These are phyloP conservation scores for Spongospora subterranea DNA, from an alignment of 208 protist genomes.

Conservation along the genomic window DNA sequence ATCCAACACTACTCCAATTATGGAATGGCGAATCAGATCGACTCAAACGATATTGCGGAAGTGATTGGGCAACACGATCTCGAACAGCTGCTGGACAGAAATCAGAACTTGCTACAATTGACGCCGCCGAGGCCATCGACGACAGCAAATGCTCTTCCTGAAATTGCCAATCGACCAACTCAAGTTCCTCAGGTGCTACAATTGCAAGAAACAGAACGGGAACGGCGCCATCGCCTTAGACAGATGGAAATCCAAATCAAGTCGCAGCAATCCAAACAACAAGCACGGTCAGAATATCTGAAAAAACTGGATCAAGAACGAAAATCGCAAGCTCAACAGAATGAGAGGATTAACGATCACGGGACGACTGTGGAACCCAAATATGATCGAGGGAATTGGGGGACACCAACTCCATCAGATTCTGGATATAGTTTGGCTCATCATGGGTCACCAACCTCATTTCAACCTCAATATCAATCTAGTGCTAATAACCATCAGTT, in stretches of 20 bases:
- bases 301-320: neutral
- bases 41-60: neutral
- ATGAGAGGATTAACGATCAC: neutral
- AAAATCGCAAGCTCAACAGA: neutral
- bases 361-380: neutral
- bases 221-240: neutral
- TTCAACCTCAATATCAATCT: neutral
- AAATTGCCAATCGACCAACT: neutral
- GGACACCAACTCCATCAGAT: neutral
- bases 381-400: neutral
- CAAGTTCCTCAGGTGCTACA: neutral
- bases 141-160: neutral
- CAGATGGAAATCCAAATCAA: neutral
- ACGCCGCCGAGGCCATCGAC: neutral
- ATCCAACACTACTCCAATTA: constrained; percentile 33
- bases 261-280: neutral
- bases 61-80: constrained; percentile 22
- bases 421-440: neutral
- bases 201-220: neutral
- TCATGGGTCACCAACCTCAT: neutral
- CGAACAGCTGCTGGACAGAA: constrained; percentile 15
- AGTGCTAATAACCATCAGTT: neutral
- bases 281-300: neutral
- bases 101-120: neutral
- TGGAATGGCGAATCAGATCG: neutral